Percentiles rank a stretch among this genome's conserved stretches.
phyloP scores from a whole-genome alignment of 129 eudicot genomes.

The Flaveria ramosissima region DNA sequence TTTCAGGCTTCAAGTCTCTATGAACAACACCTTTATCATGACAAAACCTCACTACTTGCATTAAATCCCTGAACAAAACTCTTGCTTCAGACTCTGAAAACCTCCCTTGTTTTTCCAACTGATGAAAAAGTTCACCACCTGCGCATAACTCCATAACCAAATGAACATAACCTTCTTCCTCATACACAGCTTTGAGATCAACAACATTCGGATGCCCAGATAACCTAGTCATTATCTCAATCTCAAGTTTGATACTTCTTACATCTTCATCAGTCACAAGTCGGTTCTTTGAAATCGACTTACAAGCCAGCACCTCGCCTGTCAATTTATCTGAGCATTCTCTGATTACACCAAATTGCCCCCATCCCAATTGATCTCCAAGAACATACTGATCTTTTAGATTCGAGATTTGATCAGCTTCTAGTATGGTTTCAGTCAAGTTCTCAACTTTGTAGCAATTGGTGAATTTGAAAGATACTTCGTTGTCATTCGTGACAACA shows the following conservation, averaged over 20 bases:
- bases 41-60: conserved; percentile 74
- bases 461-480: conserved; percentile 37
- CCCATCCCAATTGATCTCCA: conserved; percentile 77
- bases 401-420: conserved; percentile 43
- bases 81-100: conserved; percentile 69
- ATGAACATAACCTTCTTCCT: conserved; percentile 83
- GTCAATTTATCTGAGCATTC: conserved; percentile 66
- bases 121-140: conserved; percentile 68
- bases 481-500: conserved; percentile 51
- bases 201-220: conserved; percentile 89
- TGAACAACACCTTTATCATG: conserved; percentile 84
- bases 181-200: conserved; percentile 78
- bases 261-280: conserved; percentile 72
- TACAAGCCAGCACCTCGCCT: conserved; percentile 71
- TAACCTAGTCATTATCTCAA: conserved; percentile 73
- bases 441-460: conserved; percentile 58
- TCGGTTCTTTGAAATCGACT: conserved; percentile 74
- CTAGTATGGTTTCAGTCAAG: conserved; percentile 54
- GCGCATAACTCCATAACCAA: conserved; percentile 52
- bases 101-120: conserved; percentile 63
- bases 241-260: conserved; percentile 70
- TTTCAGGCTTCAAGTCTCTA: conserved; percentile 88
- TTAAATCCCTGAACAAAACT: conserved; percentile 58
- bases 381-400: conserved; percentile 60
- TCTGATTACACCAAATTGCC: conserved; percentile 77